Percentiles rank a stretch among this genome's conserved stretches.
phyloP scores from a whole-genome alignment of 2,329 filamentous ascomycete species.

The Arthroderma uncinatum region DNA sequence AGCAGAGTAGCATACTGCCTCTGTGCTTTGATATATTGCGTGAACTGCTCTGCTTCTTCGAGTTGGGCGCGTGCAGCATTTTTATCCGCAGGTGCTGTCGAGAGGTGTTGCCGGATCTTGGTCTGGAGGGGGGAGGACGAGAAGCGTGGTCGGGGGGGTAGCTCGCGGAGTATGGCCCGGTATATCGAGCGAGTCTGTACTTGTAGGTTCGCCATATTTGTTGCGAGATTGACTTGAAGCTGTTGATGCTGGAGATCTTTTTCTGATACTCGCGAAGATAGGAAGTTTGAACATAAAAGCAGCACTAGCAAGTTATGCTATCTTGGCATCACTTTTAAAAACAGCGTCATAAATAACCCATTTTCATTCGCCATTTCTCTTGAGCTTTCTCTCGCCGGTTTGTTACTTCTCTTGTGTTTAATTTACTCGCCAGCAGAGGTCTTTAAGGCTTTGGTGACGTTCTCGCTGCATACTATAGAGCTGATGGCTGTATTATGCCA shows the following conservation, averaged over 20 bases:
- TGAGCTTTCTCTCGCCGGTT: background rate
- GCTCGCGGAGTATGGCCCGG: conserved; percentile 76
- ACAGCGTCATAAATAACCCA: background rate
- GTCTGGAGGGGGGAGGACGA: conserved; percentile 58
- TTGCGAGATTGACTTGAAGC: background rate
- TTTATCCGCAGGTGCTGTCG: conserved; percentile 24
- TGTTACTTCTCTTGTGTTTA: background rate
- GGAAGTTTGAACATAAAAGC: background rate
- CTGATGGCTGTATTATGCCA: conserved; percentile 17
- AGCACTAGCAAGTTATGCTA: background rate
- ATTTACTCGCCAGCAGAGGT: background rate
- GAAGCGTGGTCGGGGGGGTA: conserved; percentile 58
- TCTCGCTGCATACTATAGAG: background rate
- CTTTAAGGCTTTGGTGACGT: background rate
- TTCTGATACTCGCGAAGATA: background rate
- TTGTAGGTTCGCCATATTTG: conserved; percentile 11
- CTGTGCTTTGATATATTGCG: conserved; percentile 76
- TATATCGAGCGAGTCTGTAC: conserved; percentile 61
- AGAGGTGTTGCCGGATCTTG: conserved; percentile 56
- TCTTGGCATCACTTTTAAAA: background rate
- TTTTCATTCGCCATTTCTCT: background rate
- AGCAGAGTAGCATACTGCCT: conserved; percentile 67
- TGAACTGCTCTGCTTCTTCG: conserved; percentile 61
- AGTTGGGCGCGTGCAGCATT: conserved; percentile 25
- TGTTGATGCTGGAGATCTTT: background rate